Percentiles rank a stretch among this genome's conserved stretches.
These are phyloP conservation scores for Guadua angustifolia DNA, from an alignment of 176 grass and related monocot species.

Conservation along the genomic window DNA sequence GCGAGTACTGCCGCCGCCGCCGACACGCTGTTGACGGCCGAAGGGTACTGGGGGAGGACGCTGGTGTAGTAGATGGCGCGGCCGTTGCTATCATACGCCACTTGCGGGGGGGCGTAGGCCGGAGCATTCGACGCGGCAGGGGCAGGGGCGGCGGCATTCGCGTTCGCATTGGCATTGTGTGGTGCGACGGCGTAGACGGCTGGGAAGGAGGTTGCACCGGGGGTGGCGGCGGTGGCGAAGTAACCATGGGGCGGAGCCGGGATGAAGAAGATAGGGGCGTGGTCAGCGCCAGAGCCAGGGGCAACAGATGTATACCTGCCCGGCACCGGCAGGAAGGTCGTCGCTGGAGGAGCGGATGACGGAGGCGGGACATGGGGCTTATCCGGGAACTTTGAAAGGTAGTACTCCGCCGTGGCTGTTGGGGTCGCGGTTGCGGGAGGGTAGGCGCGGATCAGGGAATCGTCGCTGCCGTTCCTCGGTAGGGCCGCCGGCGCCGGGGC, in stretches of 20 bases:
- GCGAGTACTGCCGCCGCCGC: constrained; percentile 24
- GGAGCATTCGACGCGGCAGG: constrained; percentile 27
- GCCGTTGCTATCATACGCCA: constrained; percentile 78
- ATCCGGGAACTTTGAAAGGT: constrained; percentile 63
- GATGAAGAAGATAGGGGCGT: constrained; percentile 58
- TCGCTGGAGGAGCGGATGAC: constrained; percentile 51
- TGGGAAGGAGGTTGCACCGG: constrained; percentile 44
- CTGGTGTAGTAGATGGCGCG: constrained; percentile 86
- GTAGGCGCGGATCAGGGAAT: constrained; percentile 67
- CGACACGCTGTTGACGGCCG: constrained; percentile 54
- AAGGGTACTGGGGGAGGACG: constrained; percentile 62
- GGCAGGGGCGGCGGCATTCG: constrained; percentile 25
- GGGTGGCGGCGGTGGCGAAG: constrained; percentile 52
- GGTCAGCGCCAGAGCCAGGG: constrained; percentile 52
- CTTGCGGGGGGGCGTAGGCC: constrained; percentile 47
- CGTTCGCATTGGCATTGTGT: constrained; percentile 45
- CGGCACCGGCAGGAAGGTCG: constrained; percentile 52
- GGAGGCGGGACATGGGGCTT: constrained; percentile 39
- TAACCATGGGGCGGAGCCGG: constrained; percentile 68
- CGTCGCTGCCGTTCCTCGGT: constrained; percentile 66
- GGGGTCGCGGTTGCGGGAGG: constrained; percentile 40
- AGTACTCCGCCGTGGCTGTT: constrained; percentile 51
- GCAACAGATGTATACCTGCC: constrained; percentile 65
- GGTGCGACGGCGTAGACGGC: constrained; percentile 53
- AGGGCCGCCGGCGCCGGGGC: constrained; percentile 2